phyloP scores from a whole-genome alignment of 2,329 filamentous ascomycete species.

The Apiospora arundinis region DNA sequence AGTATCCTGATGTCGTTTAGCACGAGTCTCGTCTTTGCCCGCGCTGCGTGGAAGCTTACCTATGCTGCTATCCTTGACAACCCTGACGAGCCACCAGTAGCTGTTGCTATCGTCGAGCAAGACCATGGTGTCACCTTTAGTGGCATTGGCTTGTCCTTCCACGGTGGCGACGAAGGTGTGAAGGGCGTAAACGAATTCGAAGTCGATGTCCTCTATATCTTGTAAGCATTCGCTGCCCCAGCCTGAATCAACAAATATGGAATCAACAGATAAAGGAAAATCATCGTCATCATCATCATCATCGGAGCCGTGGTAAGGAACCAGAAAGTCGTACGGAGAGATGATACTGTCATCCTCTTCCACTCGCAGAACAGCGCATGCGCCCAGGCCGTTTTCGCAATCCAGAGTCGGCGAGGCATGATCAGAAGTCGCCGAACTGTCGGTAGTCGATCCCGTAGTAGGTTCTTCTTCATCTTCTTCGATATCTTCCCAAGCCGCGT shows the following conservation, averaged over 20 bases:
- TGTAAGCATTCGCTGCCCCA: slow-evolving; percentile 88
- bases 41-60: slow-evolving; percentile 46
- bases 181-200: slow-evolving; percentile 98
- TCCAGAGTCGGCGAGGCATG: background rate
- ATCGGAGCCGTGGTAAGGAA: slow-evolving; percentile 54
- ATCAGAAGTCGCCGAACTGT: background rate
- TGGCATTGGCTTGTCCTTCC: slow-evolving; percentile 97
- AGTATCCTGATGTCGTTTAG: slow-evolving; percentile 68
- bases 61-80: slow-evolving; percentile 98
- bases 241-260: slow-evolving; percentile 71
- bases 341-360: slow-evolving; percentile 34
- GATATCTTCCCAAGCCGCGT: slow-evolving; percentile 26
- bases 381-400: slow-evolving; percentile 25
- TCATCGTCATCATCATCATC: slow-evolving; percentile 65
- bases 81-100: slow-evolving; percentile 98
- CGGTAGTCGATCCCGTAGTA: slow-evolving; percentile 13
- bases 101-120: slow-evolving; percentile 98
- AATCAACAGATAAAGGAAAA: slow-evolving; percentile 57
- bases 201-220: slow-evolving; percentile 97
- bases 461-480: slow-evolving; percentile 19
- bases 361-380: slow-evolving; percentile 19
- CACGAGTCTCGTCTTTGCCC: background rate
- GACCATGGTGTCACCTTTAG: slow-evolving; percentile 98
- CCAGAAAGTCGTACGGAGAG: slow-evolving; percentile 41
- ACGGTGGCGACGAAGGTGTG: slow-evolving; percentile 98